These are phyloP conservation scores for Bidens hawaiensis DNA, from an alignment of 140 eudicot species.

Conservation along the genomic window DNA sequence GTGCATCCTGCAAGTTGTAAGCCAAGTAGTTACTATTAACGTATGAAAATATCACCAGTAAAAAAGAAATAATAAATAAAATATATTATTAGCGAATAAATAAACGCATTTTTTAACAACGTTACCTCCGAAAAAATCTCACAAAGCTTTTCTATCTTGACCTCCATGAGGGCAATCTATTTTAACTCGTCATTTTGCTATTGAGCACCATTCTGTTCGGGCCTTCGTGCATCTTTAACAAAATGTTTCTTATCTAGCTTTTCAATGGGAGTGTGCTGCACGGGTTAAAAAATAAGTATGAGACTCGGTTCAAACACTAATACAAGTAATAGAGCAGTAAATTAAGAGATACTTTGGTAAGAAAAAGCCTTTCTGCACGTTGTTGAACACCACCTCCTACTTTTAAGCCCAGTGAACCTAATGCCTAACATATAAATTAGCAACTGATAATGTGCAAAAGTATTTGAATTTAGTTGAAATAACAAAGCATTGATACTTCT, in stretches of 20 bases:
- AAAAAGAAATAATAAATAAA: background rate
- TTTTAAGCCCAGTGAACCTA: slow-evolving; percentile 86
- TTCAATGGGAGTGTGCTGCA: slow-evolving; percentile 89
- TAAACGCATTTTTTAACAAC: background rate
- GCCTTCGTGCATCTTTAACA: background rate
- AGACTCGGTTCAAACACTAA: background rate
- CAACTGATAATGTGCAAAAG: background rate
- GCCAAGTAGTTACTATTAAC: background rate
- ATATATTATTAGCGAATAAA: no score
- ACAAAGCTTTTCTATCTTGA: slow-evolving; percentile 73
- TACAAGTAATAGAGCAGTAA: background rate
- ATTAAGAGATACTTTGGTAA: slow-evolving; percentile 60
- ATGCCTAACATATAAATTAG: slow-evolving; percentile 44
- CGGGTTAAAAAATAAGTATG: background rate
- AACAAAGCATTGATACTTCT: background rate
- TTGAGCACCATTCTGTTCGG: background rate
- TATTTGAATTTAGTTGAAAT: background rate
- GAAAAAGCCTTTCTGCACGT: slow-evolving; percentile 98
- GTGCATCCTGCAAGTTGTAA: slow-evolving; percentile 95
- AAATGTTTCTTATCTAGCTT: background rate
- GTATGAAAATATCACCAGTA: slow-evolving; percentile 28
- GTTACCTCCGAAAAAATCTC: slow-evolving; percentile 72
- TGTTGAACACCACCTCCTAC: slow-evolving; percentile 89
- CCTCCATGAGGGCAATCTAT: slow-evolving; percentile 77
- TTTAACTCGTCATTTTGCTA: slow-evolving; percentile 52